phyloP scores from a whole-genome alignment of 2,329 filamentous ascomycete genomes.

The Pseudogymnoascus sp. region DNA sequence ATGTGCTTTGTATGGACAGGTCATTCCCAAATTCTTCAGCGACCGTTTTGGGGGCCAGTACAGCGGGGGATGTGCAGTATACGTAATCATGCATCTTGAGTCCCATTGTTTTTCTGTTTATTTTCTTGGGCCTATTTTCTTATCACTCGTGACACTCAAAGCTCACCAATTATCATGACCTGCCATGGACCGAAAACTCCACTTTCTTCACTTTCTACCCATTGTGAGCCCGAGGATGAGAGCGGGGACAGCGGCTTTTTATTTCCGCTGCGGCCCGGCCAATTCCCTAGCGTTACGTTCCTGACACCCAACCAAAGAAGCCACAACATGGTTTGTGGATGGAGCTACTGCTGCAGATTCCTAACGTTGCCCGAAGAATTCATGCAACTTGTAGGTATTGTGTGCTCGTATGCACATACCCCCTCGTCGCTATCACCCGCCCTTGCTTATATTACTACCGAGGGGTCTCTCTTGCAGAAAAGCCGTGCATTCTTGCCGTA shows the following conservation, averaged over 20 bases:
- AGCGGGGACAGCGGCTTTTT: not conserved
- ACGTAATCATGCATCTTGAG: not conserved
- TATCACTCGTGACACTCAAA: constrained; percentile 1
- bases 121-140: not conserved
- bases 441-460: not conserved
- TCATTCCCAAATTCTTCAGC: not conserved
- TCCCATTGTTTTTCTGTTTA: not conserved
- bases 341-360: not conserved
- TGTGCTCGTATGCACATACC: not conserved
- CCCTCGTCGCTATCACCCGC: not conserved
- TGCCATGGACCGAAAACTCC: not conserved
- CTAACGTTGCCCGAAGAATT: not conserved
- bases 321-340: not conserved
- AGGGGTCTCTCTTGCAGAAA: not conserved
- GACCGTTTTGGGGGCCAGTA: not conserved
- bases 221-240: not conserved
- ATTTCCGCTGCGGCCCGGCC: not conserved
- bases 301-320: constrained; percentile 3
- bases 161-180: not conserved
- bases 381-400: not conserved
- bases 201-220: constrained; percentile 1
- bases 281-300: not conserved
- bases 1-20: not conserved
- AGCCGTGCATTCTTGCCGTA: not conserved
- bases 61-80: not conserved